Evolutionary conservation across 2,329 filamentous ascomycete genomes (phyloP).

Genomic region (Penicillium sp.): DNA sequence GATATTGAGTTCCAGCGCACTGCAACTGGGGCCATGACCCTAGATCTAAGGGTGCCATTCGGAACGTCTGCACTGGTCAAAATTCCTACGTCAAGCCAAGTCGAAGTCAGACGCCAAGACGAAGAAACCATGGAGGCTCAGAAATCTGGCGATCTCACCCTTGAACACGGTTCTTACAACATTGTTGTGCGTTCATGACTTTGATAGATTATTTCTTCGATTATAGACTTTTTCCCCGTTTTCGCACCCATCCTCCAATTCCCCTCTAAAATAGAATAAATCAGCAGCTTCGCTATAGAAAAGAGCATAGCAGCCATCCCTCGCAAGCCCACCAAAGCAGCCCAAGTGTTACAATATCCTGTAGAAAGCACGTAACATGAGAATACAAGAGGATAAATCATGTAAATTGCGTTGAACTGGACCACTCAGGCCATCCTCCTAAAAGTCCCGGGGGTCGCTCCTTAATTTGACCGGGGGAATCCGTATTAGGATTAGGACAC

Average conservation of each 20-base stretch:
- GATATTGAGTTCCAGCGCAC: slow-evolving; percentile 13
- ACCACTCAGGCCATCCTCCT: too few species aligned
- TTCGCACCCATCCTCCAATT: background rate
- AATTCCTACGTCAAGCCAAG: slow-evolving; percentile 1
- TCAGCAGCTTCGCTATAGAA: too few species aligned
- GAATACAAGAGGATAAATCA: too few species aligned
- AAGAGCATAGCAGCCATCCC: too few species aligned
- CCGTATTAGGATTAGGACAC: too few species aligned
- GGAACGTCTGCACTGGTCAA: slow-evolving; percentile 13
- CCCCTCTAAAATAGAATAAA: too few species aligned
- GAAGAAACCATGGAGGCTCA: background rate
- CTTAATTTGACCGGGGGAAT: too few species aligned
- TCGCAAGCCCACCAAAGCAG: too few species aligned
- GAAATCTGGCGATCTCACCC: background rate
- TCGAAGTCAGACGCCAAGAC: background rate
- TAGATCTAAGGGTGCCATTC: slow-evolving; percentile 11
- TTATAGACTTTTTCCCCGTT: background rate
- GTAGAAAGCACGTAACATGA: too few species aligned
- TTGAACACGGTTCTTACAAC: slow-evolving; percentile 2
- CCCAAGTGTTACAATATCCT: too few species aligned
- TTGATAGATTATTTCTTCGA: background rate
- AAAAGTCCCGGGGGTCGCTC: too few species aligned
- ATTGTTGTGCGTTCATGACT: background rate
- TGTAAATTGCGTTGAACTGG: too few species aligned
- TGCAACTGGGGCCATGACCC: background rate